These are phyloP conservation scores for Alisma plantagoaquatica DNA, from an alignment of 106 monocot species.

Conservation along the genomic window DNA sequence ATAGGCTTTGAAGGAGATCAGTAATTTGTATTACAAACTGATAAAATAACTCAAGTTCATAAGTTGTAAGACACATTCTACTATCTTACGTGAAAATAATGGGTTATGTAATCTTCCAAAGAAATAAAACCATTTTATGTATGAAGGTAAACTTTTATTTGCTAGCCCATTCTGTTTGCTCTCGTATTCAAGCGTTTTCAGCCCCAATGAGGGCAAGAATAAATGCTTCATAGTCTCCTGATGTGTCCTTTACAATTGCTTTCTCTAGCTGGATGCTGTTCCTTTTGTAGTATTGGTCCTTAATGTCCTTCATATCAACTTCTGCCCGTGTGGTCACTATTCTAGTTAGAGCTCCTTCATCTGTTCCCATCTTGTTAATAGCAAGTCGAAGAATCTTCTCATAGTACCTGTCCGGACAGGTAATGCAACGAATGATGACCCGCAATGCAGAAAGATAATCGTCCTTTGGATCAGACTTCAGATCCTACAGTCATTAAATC, in stretches of 20 bases:
- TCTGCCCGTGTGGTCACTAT: constrained; percentile 52
- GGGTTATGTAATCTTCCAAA: no score
- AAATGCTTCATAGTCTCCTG: constrained; percentile 47
- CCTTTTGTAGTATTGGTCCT: constrained; percentile 41
- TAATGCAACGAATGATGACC: constrained; percentile 27
- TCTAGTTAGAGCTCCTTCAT: constrained; percentile 44
- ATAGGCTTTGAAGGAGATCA: no score
- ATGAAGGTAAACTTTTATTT: constrained; percentile 5
- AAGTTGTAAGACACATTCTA: no score
- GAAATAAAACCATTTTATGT: no score
- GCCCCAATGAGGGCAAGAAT: constrained; percentile 42
- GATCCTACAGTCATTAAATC: constrained; percentile 31
- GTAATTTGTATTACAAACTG: no score
- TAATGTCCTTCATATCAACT: constrained; percentile 44
- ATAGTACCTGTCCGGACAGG: constrained; percentile 39
- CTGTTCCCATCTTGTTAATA: constrained; percentile 49
- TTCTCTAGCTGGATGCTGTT: constrained; percentile 37
- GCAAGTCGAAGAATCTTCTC: constrained; percentile 52
- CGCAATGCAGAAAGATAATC: constrained; percentile 51
- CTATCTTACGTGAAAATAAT: no score
- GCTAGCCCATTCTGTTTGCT: background rate
- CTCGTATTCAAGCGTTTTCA: constrained; percentile 10
- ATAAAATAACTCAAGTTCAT: no score
- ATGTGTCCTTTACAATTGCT: constrained; percentile 41
- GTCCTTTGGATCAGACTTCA: constrained; percentile 63